Conservation (phyloP, 2,329 filamentous ascomycete genomes). For the Ilyonectria sp. region DNA sequence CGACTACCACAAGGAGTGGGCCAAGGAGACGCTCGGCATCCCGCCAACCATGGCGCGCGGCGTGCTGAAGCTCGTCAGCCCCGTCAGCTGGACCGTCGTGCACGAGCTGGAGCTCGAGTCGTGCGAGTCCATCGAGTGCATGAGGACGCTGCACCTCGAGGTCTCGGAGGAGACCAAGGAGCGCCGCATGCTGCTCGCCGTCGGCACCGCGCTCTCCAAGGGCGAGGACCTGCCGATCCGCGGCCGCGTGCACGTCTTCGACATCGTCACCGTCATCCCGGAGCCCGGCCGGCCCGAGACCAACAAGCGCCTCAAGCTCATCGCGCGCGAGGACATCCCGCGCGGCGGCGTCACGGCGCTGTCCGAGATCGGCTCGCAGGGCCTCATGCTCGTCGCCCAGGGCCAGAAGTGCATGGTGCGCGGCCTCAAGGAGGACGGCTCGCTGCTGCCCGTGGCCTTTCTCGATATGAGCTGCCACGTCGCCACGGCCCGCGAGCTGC, state of each 20-base stretch:
- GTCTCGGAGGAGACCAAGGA: conserved; percentile 93
- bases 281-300: conserved; percentile 89
- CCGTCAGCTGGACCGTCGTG: conserved; percentile 83
- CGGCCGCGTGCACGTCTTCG: conserved; percentile 90
- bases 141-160: conserved; percentile 89
- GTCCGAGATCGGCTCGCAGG: conserved; percentile 87
- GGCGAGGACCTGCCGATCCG: conserved; percentile 92
- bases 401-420: conserved; percentile 98
- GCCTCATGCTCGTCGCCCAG: conserved; percentile 90
- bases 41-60: conserved; percentile 81
- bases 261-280: conserved; percentile 92
- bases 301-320: conserved; percentile 85
- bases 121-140: conserved; percentile 83
- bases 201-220: conserved; percentile 88
- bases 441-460: conserved; percentile 93
- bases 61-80: conserved; percentile 83
- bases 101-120: conserved; percentile 82
- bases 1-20: conserved; percentile 86
- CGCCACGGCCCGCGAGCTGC: conserved; percentile 85
- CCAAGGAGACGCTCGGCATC: conserved; percentile 76
- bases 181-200: conserved; percentile 83
- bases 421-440: conserved; percentile 95
- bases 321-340: conserved; percentile 91
- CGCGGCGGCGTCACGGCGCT: conserved; percentile 92
- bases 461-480: conserved; percentile 98